Conservation (phyloP, 1,139 yeast genomes). For the Yamadazyma atmosphaerica region DNA sequence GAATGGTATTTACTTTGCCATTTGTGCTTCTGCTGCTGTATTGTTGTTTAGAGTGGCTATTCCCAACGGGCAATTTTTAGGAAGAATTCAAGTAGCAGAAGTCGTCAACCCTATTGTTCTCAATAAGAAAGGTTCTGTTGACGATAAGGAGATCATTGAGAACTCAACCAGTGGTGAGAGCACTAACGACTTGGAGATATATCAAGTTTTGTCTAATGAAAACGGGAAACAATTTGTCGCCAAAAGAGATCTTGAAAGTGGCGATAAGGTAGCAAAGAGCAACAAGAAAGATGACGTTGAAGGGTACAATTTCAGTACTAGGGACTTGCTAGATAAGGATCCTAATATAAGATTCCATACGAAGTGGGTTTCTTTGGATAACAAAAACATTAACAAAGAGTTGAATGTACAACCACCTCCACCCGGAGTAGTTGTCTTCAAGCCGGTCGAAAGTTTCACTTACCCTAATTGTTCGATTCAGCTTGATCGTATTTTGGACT, state of each 20-base stretch:
- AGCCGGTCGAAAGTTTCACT: slow-evolving; percentile 78
- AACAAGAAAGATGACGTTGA: slow-evolving; percentile 18
- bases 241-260: slow-evolving; percentile 20
- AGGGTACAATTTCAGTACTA: slow-evolving; percentile 20
- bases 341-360: slow-evolving; percentile 53
- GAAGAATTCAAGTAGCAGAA: slow-evolving; percentile 70
- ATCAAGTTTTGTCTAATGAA: slow-evolving; percentile 36
- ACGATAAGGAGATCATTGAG: slow-evolving; percentile 8
- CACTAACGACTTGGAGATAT: slow-evolving; percentile 39
- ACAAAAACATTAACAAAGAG: slow-evolving; percentile 56
- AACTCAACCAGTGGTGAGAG: slow-evolving; percentile 15
- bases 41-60: slow-evolving; percentile 73
- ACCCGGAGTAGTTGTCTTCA: slow-evolving; percentile 84
- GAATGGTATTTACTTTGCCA: slow-evolving; percentile 86
- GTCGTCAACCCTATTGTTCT: slow-evolving; percentile 57
- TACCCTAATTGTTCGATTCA: slow-evolving; percentile 81
- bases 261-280: slow-evolving; percentile 13
- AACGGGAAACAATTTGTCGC: background rate
- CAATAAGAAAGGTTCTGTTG: slow-evolving; percentile 8
- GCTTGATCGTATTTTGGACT: slow-evolving; percentile 67
- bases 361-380: slow-evolving; percentile 78
- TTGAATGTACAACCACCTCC: slow-evolving; percentile 75
- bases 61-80: slow-evolving; percentile 83
- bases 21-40: slow-evolving; percentile 78
- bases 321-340: slow-evolving; percentile 23